Base-by-base conservation (phyloP, 768 basidiomycete species). In the Hygrophorus pudorinus region DNA sequence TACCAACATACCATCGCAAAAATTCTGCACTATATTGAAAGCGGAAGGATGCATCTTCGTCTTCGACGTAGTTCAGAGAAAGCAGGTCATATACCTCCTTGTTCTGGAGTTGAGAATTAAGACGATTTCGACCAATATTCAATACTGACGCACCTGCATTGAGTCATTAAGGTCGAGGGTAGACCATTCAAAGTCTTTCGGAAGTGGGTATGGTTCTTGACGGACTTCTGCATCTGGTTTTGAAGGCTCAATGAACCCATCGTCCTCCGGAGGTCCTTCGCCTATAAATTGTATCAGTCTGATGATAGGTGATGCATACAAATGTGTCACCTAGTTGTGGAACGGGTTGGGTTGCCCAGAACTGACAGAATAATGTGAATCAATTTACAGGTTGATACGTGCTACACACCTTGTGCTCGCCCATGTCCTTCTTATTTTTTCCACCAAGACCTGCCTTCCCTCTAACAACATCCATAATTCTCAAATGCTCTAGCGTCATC, bases 261-360 rank as follows among this genome's bases (percentile, higher is more conserved):
- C 93, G 48, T 78, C 78, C 12, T 71, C 51, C 2, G 81, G 75
- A 28, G 72, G 67, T 10, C 68, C 77, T 53, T 85, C 79, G 18
- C 78, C 81, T 89, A 41, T 13, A 48, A 13, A 12, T 14, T 20
- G 13, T 29, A 21, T 31, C 4, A 37, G 18, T 18, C 20, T 1
- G 31, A 33, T 13, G 4, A 5, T 29, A 5, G 16, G 10, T 6
- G 2, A 38, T 29, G 11, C 18, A 9, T 32, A 11, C 20, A 11
- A 24, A 10, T 5, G 12, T 18, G 61, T 53, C 55, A 80, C 86
- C 85, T 44, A 78, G 63, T 56, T 92, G 89, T n/a, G 90, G 86
- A 5, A 99, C 96, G 2, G 96, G 96, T 61, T 99, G 96, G 5
- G 94, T 98, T 28, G 71, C 78, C 96, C 96, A 98, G 65, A 99